Conservation (phyloP, 2,329 filamentous ascomycete species). For the Fusarium sulawesiense region DNA sequence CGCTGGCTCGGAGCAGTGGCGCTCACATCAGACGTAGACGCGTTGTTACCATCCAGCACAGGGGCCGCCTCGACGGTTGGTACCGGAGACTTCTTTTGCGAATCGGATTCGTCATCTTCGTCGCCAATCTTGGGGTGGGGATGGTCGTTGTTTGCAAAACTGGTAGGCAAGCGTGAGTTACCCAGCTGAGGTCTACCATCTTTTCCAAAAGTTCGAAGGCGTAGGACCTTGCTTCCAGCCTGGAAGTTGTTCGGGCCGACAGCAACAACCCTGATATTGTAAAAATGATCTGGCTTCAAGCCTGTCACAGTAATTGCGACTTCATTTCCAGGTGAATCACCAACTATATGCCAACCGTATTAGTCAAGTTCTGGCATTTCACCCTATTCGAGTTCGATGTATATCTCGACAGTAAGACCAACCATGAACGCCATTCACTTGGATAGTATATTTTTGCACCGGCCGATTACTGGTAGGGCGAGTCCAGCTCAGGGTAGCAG, state of each 20-base stretch:
- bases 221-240: constrained; percentile 85
- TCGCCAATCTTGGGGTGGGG: constrained; percentile 55
- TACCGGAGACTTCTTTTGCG: constrained; percentile 60
- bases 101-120: constrained; percentile 59
- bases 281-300: constrained; percentile 86
- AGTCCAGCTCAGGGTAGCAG: constrained; percentile 92
- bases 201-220: constrained; percentile 79
- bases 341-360: constrained; percentile 65
- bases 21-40: constrained; percentile 70
- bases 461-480: constrained; percentile 72
- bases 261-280: constrained; percentile 92
- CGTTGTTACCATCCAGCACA: constrained; percentile 68
- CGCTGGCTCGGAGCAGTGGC: constrained; percentile 59
- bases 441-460: constrained; percentile 88
- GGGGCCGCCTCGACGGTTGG: constrained; percentile 71
- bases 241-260: constrained; percentile 94
- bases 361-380: constrained; percentile 14
- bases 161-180: constrained; percentile 66
- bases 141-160: constrained; percentile 65
- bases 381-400: neutral
- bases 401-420: constrained; percentile 49
- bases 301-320: constrained; percentile 86
- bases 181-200: constrained; percentile 72
- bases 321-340: constrained; percentile 73
- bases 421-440: constrained; percentile 94